These are phyloP conservation scores for Colletotrichum gigasporum DNA, from an alignment of 2,329 filamentous ascomycete species.

Conservation along the genomic window DNA sequence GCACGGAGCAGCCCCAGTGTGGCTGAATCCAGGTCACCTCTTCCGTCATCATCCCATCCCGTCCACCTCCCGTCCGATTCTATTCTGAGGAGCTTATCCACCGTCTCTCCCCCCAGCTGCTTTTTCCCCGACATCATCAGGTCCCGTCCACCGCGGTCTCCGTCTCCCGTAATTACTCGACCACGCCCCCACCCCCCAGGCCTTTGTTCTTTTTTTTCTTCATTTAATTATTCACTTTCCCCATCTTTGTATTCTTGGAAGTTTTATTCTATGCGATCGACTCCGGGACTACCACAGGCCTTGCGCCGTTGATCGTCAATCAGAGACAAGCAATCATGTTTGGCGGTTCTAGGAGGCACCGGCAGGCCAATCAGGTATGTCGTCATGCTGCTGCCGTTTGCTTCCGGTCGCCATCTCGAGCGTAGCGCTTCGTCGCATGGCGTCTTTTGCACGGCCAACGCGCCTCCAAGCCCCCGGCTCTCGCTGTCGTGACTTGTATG, in stretches of 20 bases:
- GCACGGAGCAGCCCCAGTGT: constrained; percentile 20
- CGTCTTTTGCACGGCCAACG: background rate
- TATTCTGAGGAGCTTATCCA: constrained; percentile 12
- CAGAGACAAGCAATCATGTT: constrained; percentile 54
- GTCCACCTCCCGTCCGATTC: constrained; percentile 23
- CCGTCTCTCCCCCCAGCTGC: constrained; percentile 4
- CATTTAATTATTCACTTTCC: background rate
- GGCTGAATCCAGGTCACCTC: constrained; percentile 23
- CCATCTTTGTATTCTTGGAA: background rate
- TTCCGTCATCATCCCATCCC: constrained; percentile 32
- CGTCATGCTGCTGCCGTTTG: background rate
- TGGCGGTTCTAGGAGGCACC: constrained; percentile 58
- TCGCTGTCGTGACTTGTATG: constrained; percentile 30
- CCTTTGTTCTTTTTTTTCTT: background rate
- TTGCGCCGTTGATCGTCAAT: constrained; percentile 31
- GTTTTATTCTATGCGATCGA: constrained; percentile 21
- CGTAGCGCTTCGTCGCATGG: background rate
- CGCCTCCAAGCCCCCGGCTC: constrained; percentile 1
- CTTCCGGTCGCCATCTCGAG: background rate
- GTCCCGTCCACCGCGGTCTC: background rate
- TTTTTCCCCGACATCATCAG: constrained; percentile 22
- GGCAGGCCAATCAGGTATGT: constrained; percentile 57
- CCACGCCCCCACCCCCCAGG: background rate
- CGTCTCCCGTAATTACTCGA: background rate
- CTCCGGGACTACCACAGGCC: constrained; percentile 37